Percentiles rank a stretch among this genome's conserved stretches.
Evolutionary conservation across 164 flowering plant species (phyloP).

Genomic region (Chimonanthus salicifolius): DNA sequence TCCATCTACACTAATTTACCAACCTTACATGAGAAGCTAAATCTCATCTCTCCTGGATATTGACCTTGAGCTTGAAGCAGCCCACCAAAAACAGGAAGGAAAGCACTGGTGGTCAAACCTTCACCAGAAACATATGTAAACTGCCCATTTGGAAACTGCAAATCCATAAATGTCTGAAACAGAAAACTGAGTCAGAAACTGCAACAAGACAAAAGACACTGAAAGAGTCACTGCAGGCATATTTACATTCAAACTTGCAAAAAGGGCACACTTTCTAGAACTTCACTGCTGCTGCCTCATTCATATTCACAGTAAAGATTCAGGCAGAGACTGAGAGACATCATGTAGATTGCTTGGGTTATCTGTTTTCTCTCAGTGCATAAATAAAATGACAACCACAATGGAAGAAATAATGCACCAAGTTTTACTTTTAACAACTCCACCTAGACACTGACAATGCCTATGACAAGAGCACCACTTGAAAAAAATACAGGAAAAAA

Average conservation of each 20-base stretch:
- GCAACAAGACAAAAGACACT: neutral
- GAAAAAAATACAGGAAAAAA: too few species aligned
- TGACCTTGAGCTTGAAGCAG: constrained; percentile 96
- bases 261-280: neutral
- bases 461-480: too few species aligned
- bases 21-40: constrained; percentile 91
- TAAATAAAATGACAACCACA: too few species aligned
- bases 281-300: neutral
- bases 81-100: constrained; percentile 81
- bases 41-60: constrained; percentile 87
- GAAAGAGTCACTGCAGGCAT: neutral
- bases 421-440: too few species aligned
- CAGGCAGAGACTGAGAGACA: neutral
- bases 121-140: constrained; percentile 93
- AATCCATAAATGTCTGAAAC: constrained; percentile 86
- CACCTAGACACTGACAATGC: too few species aligned
- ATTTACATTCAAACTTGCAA: neutral
- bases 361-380: neutral
- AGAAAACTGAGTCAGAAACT: neutral
- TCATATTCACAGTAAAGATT: neutral
- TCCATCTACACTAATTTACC: constrained; percentile 5
- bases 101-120: constrained; percentile 83
- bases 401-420: too few species aligned
- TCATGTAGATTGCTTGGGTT: neutral
- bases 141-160: constrained; percentile 98